Conservation (phyloP, 2,329 filamentous ascomycete species). For the Pseudocercospora crystallina region DNA sequence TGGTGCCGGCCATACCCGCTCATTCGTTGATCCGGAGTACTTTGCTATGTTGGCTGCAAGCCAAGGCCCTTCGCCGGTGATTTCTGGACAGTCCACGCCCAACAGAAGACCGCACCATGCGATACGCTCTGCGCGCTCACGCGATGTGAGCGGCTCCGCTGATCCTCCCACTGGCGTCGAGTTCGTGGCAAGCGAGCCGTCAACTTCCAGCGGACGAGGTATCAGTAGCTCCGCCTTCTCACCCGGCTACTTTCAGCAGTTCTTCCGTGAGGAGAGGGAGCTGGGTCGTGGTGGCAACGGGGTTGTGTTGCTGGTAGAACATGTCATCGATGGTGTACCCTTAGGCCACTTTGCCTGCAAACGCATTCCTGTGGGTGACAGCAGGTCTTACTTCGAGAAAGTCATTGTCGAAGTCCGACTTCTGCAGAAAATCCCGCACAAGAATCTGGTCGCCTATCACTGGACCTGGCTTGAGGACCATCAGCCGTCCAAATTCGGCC, state of each 20-base stretch:
- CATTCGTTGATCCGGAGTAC: constrained; percentile 85
- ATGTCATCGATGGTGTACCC: constrained; percentile 84
- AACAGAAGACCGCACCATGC: constrained; percentile 45
- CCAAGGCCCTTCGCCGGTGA: constrained; percentile 41
- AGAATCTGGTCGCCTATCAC: constrained; percentile 92
- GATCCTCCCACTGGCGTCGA: constrained; percentile 51
- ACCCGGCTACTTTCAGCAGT: constrained; percentile 86
- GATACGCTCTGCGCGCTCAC: constrained; percentile 33
- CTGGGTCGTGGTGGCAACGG: constrained; percentile 90
- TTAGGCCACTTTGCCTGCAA: constrained; percentile 95
- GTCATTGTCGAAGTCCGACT: constrained; percentile 91
- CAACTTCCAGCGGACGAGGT: constrained; percentile 52
- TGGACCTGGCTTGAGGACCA: constrained; percentile 96
- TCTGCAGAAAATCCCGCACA: constrained; percentile 85
- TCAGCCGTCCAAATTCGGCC: constrained; percentile 78
- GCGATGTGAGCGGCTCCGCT: constrained; percentile 32
- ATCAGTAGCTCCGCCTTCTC: constrained; percentile 88
- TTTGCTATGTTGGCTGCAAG: constrained; percentile 84
- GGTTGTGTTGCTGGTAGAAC: constrained; percentile 88
- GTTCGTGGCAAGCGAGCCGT: constrained; percentile 48
- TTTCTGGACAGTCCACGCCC: constrained; percentile 42
- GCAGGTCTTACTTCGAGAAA: constrained; percentile 89
- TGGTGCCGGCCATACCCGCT: constrained; percentile 35
- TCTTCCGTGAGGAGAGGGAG: constrained; percentile 86
- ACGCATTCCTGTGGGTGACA: constrained; percentile 89